Evolutionary conservation across 1,284 basidiomycete species (phyloP).

Genomic region (Xerocomus nothofagi): DNA sequence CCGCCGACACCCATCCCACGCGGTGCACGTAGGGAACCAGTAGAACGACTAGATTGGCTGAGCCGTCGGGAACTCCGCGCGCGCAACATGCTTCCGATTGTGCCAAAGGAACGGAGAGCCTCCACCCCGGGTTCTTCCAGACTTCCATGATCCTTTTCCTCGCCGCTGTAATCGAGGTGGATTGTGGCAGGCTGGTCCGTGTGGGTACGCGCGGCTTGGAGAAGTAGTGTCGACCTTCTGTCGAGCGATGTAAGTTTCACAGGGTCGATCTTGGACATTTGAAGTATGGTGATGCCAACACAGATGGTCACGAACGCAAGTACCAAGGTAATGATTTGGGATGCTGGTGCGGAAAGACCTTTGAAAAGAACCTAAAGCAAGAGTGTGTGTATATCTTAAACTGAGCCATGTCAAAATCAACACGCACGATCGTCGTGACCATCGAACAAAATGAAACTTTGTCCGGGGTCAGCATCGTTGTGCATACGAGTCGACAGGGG

Average conservation of each 20-base stretch:
- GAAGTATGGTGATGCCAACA: constrained; percentile 90
- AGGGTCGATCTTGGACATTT: constrained; percentile 94
- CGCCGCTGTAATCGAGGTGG: constrained; percentile 24
- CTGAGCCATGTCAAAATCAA: neutral
- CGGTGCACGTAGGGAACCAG: constrained; percentile 29
- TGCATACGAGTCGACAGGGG: neutral
- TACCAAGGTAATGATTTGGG: constrained; percentile 87
- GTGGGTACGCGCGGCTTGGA: constrained; percentile 70
- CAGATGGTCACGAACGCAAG: constrained; percentile 89
- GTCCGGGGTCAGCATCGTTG: constrained; percentile 9
- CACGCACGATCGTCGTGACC: constrained; percentile 74
- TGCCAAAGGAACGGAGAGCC: constrained; percentile 84
- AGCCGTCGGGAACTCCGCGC: constrained; percentile 66
- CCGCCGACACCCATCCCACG: constrained; percentile 31
- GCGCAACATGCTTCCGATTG: constrained; percentile 86
- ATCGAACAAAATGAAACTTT: constrained; percentile 71
- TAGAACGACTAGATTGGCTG: constrained; percentile 55
- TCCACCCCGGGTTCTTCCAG: constrained; percentile 85
- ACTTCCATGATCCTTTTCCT: constrained; percentile 55
- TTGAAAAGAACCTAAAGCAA: constrained; percentile 75
- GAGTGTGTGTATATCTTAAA: neutral
- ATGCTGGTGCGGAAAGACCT: constrained; percentile 78
- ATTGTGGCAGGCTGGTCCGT: constrained; percentile 48
- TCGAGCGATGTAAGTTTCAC: constrained; percentile 73
- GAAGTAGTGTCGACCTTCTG: constrained; percentile 80